Conservation (phyloP, 1,139 yeast genomes). For the Blastobotrys petasosporus region DNA sequence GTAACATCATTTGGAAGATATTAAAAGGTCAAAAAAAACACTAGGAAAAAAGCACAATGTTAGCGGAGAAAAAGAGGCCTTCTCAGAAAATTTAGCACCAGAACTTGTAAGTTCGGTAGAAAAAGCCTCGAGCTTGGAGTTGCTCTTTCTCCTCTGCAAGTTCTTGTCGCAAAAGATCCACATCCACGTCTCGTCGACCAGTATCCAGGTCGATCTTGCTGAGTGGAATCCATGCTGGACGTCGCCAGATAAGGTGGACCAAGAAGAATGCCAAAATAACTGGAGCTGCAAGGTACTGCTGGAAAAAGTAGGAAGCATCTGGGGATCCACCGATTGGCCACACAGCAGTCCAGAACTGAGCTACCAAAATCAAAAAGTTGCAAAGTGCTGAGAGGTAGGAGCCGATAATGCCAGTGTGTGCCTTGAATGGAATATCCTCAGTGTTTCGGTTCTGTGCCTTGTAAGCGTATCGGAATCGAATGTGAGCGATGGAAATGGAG, state of each 20-base stretch:
- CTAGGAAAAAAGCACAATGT: not conserved
- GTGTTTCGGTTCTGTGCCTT: conserved; percentile 55
- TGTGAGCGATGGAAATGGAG: conserved; percentile 66
- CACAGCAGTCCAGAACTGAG: conserved; percentile 78
- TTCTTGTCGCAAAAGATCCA: conserved; percentile 47
- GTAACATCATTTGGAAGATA: not conserved
- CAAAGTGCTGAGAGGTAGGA: conserved; percentile 58
- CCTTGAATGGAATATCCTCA: conserved; percentile 60
- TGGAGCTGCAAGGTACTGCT: conserved; percentile 49
- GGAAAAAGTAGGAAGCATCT: conserved; percentile 41
- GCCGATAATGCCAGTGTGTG: conserved; percentile 67
- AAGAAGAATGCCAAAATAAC: conserved; percentile 46
- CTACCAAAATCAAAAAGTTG: conserved; percentile 59
- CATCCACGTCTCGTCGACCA: conserved; percentile 52
- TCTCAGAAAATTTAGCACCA: conserved; percentile 44
- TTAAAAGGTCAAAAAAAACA: not conserved
- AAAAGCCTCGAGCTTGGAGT: conserved; percentile 34
- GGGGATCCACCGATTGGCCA: conserved; percentile 51
- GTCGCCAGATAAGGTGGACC: conserved; percentile 46
- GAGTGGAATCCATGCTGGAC: conserved; percentile 38
- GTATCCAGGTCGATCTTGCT: conserved; percentile 51
- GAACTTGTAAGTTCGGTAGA: conserved; percentile 38
- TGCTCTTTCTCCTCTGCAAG: conserved; percentile 43
- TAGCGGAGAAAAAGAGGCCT: no score
- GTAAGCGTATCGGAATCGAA: conserved; percentile 76